phyloP scores from a whole-genome alignment of 2,329 filamentous ascomycete genomes.

The Trichoderma semiorbis region DNA sequence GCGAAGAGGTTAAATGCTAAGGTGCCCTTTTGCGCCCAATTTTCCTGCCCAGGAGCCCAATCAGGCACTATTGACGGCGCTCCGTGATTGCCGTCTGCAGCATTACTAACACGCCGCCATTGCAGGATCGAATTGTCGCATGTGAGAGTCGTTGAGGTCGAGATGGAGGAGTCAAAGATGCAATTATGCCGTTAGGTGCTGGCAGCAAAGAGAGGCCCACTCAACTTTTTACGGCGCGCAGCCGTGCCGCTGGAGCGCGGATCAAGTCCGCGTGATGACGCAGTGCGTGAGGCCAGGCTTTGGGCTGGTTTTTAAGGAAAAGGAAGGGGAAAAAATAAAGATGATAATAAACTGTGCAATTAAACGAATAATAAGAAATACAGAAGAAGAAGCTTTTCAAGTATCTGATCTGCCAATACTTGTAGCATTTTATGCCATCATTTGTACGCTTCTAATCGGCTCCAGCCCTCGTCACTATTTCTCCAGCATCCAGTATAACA shows the following conservation, averaged over 20 bases:
- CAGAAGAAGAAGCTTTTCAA: background rate
- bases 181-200: background rate
- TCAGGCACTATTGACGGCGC: background rate
- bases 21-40: background rate
- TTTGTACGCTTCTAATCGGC: too few relatives aligned
- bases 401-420: background rate
- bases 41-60: background rate
- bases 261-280: slow-evolving; percentile 4
- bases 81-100: background rate
- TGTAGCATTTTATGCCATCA: too few relatives aligned
- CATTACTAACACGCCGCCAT: background rate
- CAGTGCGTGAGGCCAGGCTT: background rate
- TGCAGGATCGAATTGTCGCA: background rate
- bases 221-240: slow-evolving; percentile 22
- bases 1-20: background rate
- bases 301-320: too few relatives aligned
- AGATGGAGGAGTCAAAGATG: background rate
- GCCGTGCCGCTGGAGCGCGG: background rate
- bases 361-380: background rate
- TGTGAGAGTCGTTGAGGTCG: background rate
- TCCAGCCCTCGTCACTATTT: too few relatives aligned
- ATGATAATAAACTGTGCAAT: too few relatives aligned
- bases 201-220: background rate
- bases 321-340: too few relatives aligned
- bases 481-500: background rate